Base-by-base conservation (phyloP, 352 stramenopile genomes). In the Pythium aphanidermatum region DNA sequence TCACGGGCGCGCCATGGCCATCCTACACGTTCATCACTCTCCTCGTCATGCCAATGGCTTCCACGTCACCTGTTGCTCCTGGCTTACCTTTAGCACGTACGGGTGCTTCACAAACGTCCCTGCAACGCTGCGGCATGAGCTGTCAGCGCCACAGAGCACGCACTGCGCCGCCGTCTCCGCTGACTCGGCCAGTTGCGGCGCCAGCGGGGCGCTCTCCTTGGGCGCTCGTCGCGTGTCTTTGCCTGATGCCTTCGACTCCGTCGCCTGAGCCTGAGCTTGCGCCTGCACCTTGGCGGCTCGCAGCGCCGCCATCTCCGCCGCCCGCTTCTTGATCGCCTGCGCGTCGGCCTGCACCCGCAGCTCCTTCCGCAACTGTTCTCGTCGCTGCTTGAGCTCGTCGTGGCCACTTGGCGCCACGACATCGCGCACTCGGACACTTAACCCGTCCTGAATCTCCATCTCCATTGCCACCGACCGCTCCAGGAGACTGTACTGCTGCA, bases 61-160 rank as follows among this genome's bases (percentile, higher is more conserved):
- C n/a, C 0, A 30, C 13, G n/a, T 25, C 14, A 28, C 23, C 8
- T 16, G 33, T 32, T 25, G 16, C 20, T 11, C 13, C 17, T 17
- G 14, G 19, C 38, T 52, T 34, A 84, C 74, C 68, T 87, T 74
- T 13, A 87, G 70, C n/a, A 87, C 68, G 24, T 85, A 87, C 21
- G 75, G 75, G 44, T 87, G 75, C 31, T 74, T 78, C 14, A 74
- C 50, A 29, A 83, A 69, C 35, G 59, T 55, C 7, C 55, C 48
- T 2, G 41, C 47, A 33, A 49, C 46, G 14, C 36, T 20, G 7
- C 47, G 46, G n/a, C 23, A 49, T 2, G 24, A 38, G 13, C 38
- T 60, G 30, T 68, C 58, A 13, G 61, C 59, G 16, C 60, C 60
- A 34, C 75, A 87, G 27, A 84, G 44, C 17, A 80, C 58, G 31